Percentiles rank a stretch among this genome's conserved stretches.
phyloP scores from a whole-genome alignment of 495 filamentous ascomycete species.

The Staphylotrichum tortipilum region DNA sequence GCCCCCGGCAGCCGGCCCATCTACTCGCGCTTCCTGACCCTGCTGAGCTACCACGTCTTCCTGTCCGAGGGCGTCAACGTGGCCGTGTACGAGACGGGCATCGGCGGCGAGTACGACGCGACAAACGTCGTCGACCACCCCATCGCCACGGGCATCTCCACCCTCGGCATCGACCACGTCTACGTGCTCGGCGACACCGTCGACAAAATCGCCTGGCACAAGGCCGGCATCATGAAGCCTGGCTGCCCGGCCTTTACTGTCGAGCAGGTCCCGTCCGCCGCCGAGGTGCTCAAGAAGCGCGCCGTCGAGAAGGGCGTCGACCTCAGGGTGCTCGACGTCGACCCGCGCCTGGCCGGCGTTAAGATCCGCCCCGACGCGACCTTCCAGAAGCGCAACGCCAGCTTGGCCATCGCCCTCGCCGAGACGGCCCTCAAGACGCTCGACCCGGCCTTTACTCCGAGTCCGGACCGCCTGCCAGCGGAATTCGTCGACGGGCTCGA shows the following conservation, averaged over 20 bases:
- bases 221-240: conserved; percentile 82
- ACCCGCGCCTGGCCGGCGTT: conserved; percentile 56
- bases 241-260: conserved; percentile 64
- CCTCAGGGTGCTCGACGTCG: conserved; percentile 52
- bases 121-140: conserved; percentile 83
- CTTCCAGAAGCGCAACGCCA: conserved; percentile 85
- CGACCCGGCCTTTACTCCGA: conserved; percentile 24
- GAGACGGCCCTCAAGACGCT: conserved; percentile 47
- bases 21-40: conserved; percentile 83
- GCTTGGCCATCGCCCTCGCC: conserved; percentile 68
- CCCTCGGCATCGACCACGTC: conserved; percentile 84
- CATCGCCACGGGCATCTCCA: conserved; percentile 66
- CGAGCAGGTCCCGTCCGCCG: conserved; percentile 56
- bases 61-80: conserved; percentile 69
- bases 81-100: conserved; percentile 85
- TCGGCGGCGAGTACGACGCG: conserved; percentile 87
- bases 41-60: conserved; percentile 86
- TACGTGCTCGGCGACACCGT: conserved; percentile 72
- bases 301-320: conserved; percentile 57
- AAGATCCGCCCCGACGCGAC: conserved; percentile 65
- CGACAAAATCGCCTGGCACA: conserved; percentile 94
- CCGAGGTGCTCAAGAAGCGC: conserved; percentile 59
- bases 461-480: conserved; percentile 40
- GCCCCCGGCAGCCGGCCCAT: conserved; percentile 53
- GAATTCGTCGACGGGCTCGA: conserved; percentile 70